Conservation (phyloP, 768 basidiomycete genomes). For the Lentinula boryana region DNA sequence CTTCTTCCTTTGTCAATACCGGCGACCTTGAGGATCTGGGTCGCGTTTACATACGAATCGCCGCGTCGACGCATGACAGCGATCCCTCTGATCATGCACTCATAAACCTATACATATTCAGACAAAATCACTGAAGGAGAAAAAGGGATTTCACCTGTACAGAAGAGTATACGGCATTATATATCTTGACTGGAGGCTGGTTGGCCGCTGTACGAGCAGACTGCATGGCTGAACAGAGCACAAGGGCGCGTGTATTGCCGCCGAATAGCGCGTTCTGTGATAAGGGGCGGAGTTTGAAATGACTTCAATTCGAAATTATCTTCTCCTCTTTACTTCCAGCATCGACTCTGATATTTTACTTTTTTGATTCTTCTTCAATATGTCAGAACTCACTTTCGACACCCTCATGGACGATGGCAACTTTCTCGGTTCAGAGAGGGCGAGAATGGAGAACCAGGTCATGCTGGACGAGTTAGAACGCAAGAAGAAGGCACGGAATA, state of each 20-base stretch:
- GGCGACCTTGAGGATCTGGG: constrained; percentile 98
- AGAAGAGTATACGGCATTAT: constrained; percentile 89
- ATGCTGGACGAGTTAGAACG: constrained; percentile 95
- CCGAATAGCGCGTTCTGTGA: not conserved
- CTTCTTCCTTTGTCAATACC: constrained; percentile 95
- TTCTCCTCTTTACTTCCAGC: not conserved
- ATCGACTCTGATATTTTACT: not conserved
- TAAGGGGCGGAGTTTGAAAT: not conserved
- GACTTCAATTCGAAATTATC: not conserved
- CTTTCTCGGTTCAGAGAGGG: constrained; percentile 68
- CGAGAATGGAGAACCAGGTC: constrained; percentile 75
- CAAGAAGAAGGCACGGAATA: constrained; percentile 88
- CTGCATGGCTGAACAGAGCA: not conserved
- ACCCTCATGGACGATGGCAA: constrained; percentile 75
- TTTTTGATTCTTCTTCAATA: constrained; percentile 20
- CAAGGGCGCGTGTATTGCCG: constrained; percentile 2
- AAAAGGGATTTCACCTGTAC: constrained; percentile 52
- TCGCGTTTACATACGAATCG: constrained; percentile 97
- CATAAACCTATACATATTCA: constrained; percentile 70
- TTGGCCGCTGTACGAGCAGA: constrained; percentile 21
- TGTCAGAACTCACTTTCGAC: constrained; percentile 75
- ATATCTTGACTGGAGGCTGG: constrained; percentile 70
- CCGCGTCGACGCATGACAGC: constrained; percentile 96
- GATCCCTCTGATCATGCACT: constrained; percentile 97
- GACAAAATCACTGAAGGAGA: constrained; percentile 4